Percentiles rank a stretch among this genome's conserved stretches.
Conservation (phyloP, 768 basidiomycete species). For the Thelephora ganbajun region DNA sequence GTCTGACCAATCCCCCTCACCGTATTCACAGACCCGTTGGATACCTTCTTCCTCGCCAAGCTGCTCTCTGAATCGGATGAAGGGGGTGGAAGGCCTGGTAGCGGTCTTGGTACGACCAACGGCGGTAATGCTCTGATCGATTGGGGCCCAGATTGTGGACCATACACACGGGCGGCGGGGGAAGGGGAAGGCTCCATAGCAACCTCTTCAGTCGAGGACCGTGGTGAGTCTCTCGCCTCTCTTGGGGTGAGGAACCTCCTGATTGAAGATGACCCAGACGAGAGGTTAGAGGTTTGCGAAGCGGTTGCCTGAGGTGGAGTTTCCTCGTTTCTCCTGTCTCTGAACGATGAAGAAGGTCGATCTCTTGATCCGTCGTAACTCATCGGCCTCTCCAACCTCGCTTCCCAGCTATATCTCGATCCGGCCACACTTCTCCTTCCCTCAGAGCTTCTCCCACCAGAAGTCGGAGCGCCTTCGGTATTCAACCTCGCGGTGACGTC, state of each 20-base stretch:
- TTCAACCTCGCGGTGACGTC: conserved; percentile 23
- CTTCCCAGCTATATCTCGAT: conserved; percentile 30
- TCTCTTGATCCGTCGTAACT: conserved; percentile 14
- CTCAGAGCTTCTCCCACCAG: conserved; percentile 36
- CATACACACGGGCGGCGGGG: neutral
- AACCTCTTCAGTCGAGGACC: neutral
- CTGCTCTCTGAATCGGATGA: conserved; percentile 5
- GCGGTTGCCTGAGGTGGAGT: conserved; percentile 12
- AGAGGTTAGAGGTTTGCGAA: conserved; percentile 8
- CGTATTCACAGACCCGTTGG: conserved; percentile 30
- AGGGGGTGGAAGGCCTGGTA: conserved; percentile 31
- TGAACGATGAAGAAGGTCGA: conserved; percentile 16
- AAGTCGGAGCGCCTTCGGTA: conserved; percentile 19
- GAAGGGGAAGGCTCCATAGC: neutral
- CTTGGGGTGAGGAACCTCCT: neutral
- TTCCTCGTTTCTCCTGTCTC: conserved; percentile 13
- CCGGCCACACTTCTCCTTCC: conserved; percentile 38
- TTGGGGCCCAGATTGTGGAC: neutral
- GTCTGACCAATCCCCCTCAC: conserved; percentile 20
- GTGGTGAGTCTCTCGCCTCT: neutral
- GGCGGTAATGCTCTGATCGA: conserved; percentile 24
- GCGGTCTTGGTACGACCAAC: conserved; percentile 41
- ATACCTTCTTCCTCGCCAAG: conserved; percentile 22
- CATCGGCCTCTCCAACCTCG: conserved; percentile 11
- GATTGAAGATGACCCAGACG: neutral